A percentile compares a stretch with the other conserved stretches of the same genome.
Conservation (phyloP, 2,329 filamentous ascomycete genomes). For the Knufia fluminis region DNA sequence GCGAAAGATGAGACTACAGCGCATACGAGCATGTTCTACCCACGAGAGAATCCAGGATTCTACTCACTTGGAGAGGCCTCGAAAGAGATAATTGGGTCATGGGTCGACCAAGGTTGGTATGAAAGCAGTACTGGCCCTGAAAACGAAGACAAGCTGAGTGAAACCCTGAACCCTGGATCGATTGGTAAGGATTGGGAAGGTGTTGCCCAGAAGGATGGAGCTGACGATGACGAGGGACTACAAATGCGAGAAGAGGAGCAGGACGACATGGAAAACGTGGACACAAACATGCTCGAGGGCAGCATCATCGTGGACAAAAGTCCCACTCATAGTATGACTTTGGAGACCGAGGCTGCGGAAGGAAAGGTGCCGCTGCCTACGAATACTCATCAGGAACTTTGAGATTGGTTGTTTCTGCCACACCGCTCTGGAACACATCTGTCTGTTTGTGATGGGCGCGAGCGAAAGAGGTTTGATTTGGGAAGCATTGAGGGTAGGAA, state of each 20-base stretch:
- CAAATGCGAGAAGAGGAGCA: conserved; percentile 18
- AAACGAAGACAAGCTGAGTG: conserved; percentile 19
- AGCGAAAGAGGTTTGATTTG: no score
- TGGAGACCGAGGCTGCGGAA: conserved; percentile 1
- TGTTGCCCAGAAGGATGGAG: conserved; percentile 7
- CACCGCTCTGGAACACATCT: no score
- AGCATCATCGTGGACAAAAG: conserved; percentile 22
- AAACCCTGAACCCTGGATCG: conserved; percentile 4
- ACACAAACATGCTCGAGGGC: conserved; percentile 18
- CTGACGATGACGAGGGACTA: conserved; percentile 16
- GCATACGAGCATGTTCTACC: conserved; percentile 52
- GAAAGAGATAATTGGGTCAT: conserved; percentile 30
- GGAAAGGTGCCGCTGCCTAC: background rate
- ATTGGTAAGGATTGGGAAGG: conserved; percentile 17
- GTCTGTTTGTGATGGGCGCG: no score
- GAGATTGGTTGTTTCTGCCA: no score
- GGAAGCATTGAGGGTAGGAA: background rate
- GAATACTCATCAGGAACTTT: background rate
- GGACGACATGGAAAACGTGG: conserved; percentile 3
- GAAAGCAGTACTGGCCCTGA: conserved; percentile 16
- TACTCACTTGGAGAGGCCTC: conserved; percentile 31
- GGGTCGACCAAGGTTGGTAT: conserved; percentile 27
- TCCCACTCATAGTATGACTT: background rate
- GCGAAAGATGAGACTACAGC: conserved; percentile 70
- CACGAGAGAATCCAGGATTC: conserved; percentile 37